A percentile compares a stretch with the other conserved stretches of the same genome.
These are phyloP conservation scores for Nemania sp. DNA, from an alignment of 2,329 filamentous ascomycete species.

Conservation along the genomic window DNA sequence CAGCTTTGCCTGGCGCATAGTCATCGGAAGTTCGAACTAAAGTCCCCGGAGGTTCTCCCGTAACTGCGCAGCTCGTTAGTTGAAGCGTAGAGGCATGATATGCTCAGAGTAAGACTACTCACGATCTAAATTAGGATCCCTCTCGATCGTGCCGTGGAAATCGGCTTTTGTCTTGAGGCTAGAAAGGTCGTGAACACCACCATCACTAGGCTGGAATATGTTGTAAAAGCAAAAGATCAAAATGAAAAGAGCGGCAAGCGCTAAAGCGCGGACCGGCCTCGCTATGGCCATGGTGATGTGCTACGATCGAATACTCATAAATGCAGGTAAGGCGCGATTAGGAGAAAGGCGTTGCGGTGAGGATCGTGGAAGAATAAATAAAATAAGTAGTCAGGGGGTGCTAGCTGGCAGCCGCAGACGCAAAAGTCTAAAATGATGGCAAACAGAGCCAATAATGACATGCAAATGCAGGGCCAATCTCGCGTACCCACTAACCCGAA, in stretches of 20 bases:
- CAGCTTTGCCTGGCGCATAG: slow-evolving; percentile 74
- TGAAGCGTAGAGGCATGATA: not conserved
- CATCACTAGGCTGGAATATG: slow-evolving; percentile 60
- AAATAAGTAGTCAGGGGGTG: not conserved
- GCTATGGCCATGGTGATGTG: slow-evolving; percentile 74
- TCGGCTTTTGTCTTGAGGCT: slow-evolving; percentile 43
- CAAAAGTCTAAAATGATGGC: slow-evolving; percentile 3
- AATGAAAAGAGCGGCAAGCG: slow-evolving; percentile 69
- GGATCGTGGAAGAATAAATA: not conserved
- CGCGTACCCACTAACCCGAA: no score
- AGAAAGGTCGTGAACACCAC: slow-evolving; percentile 32
- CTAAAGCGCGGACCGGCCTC: slow-evolving; percentile 79
- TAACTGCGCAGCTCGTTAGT: slow-evolving; percentile 57
- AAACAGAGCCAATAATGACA: not conserved
- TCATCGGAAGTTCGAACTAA: slow-evolving; percentile 74
- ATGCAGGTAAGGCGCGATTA: slow-evolving; percentile 21
- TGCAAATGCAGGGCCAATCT: slow-evolving; percentile 6
- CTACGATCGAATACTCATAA: slow-evolving; percentile 35
- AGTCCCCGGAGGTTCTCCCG: slow-evolving; percentile 77
- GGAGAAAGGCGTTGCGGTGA: not conserved
- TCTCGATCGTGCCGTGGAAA: slow-evolving; percentile 53
- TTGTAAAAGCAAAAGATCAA: slow-evolving; percentile 81
- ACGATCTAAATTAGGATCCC: slow-evolving; percentile 89
- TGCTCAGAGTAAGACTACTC: slow-evolving; percentile 41
- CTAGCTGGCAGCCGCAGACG: not conserved